Conservation (phyloP, 2,329 filamentous ascomycete genomes). For the Epichloe baconii region DNA sequence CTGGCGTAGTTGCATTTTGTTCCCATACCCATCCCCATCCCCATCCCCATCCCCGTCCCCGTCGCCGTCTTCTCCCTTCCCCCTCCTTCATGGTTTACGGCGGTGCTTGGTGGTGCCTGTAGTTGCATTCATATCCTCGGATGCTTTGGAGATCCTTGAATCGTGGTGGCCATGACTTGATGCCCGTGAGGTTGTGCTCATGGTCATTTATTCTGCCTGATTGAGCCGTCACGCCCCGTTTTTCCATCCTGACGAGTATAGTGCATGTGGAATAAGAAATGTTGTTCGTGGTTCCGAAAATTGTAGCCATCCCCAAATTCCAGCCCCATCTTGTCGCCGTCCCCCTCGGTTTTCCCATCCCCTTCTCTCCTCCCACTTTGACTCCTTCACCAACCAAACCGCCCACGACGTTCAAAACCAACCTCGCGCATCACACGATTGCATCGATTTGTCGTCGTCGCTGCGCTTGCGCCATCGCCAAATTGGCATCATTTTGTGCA, state of each 20-base stretch:
- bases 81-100: background rate
- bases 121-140: background rate
- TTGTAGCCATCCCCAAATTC: constrained; percentile 16
- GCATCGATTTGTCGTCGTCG: constrained; percentile 29
- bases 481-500: constrained; percentile 23
- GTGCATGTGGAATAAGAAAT: constrained; percentile 8
- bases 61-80: background rate
- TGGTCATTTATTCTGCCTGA: constrained; percentile 7
- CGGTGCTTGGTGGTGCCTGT: background rate
- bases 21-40: background rate
- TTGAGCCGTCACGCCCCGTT: constrained; percentile 9
- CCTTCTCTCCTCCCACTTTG: constrained; percentile 13
- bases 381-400: constrained; percentile 22
- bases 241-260: constrained; percentile 8
- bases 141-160: constrained; percentile 2
- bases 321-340: constrained; percentile 8
- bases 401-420: constrained; percentile 19
- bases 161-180: constrained; percentile 5
- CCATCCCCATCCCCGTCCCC: background rate
- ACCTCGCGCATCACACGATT: constrained; percentile 13
- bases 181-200: constrained; percentile 3
- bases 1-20: background rate
- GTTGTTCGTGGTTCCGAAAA: constrained; percentile 8
- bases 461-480: constrained; percentile 21
- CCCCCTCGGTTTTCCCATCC: constrained; percentile 11